phyloP scores from a whole-genome alignment of 2,329 filamentous ascomycete species.

The Pestalotiopsis sp. region DNA sequence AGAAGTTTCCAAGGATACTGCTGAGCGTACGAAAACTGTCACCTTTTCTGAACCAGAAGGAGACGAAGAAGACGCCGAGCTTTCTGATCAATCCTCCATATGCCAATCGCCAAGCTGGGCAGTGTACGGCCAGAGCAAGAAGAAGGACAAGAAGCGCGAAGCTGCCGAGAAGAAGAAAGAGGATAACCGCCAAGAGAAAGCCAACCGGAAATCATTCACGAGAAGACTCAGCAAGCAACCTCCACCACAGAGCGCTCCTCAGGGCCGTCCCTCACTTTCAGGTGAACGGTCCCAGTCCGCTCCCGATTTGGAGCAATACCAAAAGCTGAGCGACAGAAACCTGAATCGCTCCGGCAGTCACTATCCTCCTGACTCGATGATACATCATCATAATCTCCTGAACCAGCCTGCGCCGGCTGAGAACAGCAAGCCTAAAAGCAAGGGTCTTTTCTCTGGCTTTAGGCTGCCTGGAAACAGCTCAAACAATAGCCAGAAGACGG shows the following conservation, averaged over 20 bases:
- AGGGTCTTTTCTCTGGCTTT: slow-evolving; percentile 30
- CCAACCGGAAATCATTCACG: slow-evolving; percentile 38
- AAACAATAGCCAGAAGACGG: slow-evolving; percentile 25
- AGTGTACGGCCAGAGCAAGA: slow-evolving; percentile 53
- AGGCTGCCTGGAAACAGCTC: slow-evolving; percentile 20
- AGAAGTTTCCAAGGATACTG: slow-evolving; percentile 19
- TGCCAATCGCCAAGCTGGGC: slow-evolving; percentile 67
- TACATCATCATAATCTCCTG: slow-evolving; percentile 14
- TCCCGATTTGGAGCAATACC: slow-evolving; percentile 24
- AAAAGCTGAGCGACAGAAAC: slow-evolving; percentile 20
- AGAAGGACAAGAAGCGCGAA: slow-evolving; percentile 46
- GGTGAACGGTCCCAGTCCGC: slow-evolving; percentile 28
- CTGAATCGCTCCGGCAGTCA: slow-evolving; percentile 16
- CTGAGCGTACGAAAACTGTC: slow-evolving; percentile 38
- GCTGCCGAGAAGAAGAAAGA: slow-evolving; percentile 42
- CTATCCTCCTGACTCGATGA: slow-evolving; percentile 19
- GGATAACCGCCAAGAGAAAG: slow-evolving; percentile 40
- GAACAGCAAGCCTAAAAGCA: slow-evolving; percentile 29
- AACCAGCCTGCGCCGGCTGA: slow-evolving; percentile 12
- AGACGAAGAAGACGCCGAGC: slow-evolving; percentile 32
- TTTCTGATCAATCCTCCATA: slow-evolving; percentile 50
- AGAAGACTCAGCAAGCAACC: slow-evolving; percentile 41
- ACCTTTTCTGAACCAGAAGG: slow-evolving; percentile 38
- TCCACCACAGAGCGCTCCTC: slow-evolving; percentile 22
- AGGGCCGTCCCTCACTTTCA: slow-evolving; percentile 25